Conservation (phyloP, 345 rosid species). For the Linum trigynum region DNA sequence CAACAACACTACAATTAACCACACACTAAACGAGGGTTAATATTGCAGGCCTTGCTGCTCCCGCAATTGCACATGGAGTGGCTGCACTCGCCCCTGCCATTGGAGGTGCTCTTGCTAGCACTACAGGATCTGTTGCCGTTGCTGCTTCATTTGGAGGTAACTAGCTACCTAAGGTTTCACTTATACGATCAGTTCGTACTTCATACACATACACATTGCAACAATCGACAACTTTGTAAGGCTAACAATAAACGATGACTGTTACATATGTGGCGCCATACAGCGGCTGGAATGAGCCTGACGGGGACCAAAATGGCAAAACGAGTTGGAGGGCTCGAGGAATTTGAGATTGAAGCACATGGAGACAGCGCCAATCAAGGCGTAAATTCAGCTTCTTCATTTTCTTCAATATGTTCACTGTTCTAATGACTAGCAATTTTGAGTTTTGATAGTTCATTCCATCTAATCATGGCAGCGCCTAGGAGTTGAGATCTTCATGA, state of each 20-base stretch:
- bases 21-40: no score
- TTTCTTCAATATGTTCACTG: no score
- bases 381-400: conserved; percentile 19
- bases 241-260: conserved; percentile 5
- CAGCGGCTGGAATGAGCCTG: conserved; percentile 59
- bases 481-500: conserved; percentile 42
- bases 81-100: conserved; percentile 37
- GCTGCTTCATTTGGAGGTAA: conserved; percentile 64
- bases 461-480: conserved; percentile 26
- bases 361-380: conserved; percentile 39
- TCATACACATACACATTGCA: no score
- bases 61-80: conserved; percentile 44
- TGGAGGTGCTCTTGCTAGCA: conserved; percentile 44
- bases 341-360: conserved; percentile 37
- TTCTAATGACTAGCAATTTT: neutral
- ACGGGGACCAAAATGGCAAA: conserved; percentile 44
- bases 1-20: no score
- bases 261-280: conserved; percentile 7
- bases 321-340: conserved; percentile 35
- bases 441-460: neutral
- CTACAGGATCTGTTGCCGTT: conserved; percentile 39
- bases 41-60: conserved; percentile 37
- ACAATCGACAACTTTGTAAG: neutral
- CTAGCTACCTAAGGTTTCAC: neutral
- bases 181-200: neutral